phyloP scores from a whole-genome alignment of 1,139 yeast genomes.

The Pichia sorboxylosa region DNA sequence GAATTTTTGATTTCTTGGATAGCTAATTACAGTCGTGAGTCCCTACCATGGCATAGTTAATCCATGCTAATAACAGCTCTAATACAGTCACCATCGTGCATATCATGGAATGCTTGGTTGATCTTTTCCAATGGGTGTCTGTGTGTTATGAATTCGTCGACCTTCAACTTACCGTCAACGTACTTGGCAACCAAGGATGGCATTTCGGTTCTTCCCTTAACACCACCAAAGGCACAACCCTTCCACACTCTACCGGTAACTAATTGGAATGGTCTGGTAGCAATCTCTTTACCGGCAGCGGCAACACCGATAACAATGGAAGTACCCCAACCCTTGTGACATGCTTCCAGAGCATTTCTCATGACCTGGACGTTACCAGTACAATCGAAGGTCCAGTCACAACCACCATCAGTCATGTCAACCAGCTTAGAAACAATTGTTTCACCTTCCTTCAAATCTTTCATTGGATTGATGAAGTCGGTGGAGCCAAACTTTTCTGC shows the following conservation, averaged over 20 bases:
- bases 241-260: conserved; percentile 98
- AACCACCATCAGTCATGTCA: conserved; percentile 92
- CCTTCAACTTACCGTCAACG: conserved; percentile 70
- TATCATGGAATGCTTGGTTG: conserved; percentile 84
- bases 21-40: conserved; percentile 3
- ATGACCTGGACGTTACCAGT: conserved; percentile 92
- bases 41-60: conserved; percentile 6
- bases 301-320: conserved; percentile 95
- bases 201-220: conserved; percentile 92
- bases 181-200: conserved; percentile 86
- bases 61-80: conserved; percentile 56
- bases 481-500: conserved; percentile 89
- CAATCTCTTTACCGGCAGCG: conserved; percentile 92
- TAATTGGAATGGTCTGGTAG: conserved; percentile 96
- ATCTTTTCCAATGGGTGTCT: conserved; percentile 67
- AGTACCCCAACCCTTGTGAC: conserved; percentile 99
- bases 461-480: conserved; percentile 72
- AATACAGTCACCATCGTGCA: conserved; percentile 89
- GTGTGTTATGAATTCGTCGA: conserved; percentile 92
- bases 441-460: conserved; percentile 57
- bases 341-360: conserved; percentile 92
- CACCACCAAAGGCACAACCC: conserved; percentile 98
- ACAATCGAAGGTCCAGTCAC: conserved; percentile 93
- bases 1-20: too few species aligned
- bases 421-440: conserved; percentile 74